Evolutionary conservation across 768 basidiomycete genomes (phyloP).

Genomic region (Albatrellus ellisii): DNA sequence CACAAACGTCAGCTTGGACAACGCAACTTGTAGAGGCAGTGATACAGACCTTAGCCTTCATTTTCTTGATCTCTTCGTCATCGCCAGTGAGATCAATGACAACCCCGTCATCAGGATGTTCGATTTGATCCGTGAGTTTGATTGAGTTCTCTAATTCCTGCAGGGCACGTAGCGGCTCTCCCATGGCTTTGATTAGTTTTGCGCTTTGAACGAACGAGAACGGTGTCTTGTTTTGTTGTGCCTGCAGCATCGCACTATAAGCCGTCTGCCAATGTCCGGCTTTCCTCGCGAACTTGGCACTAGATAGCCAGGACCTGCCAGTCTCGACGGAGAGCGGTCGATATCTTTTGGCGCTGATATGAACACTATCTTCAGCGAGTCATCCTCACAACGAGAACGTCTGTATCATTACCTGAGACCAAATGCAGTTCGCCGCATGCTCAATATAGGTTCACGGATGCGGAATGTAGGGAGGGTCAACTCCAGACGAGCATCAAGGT

Average conservation of each 20-base stretch:
- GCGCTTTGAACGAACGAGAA: conserved; percentile 87
- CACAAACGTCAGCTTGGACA: background rate
- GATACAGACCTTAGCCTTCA: conserved; percentile 57
- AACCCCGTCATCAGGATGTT: conserved; percentile 19
- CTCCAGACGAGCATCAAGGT: conserved; percentile 54
- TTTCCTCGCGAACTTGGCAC: conserved; percentile 93
- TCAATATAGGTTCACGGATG: conserved; percentile 77
- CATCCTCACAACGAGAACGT: too few relatives aligned
- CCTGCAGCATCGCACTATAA: conserved; percentile 90
- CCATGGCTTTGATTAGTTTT: conserved; percentile 68
- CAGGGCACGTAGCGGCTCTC: conserved; percentile 74
- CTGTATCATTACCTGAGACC: conserved; percentile 30
- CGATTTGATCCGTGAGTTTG: conserved; percentile 25
- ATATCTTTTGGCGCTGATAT: conserved; percentile 5
- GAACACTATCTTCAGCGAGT: background rate
- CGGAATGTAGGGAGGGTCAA: conserved; percentile 80
- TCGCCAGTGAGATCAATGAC: conserved; percentile 49
- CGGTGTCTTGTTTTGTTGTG: conserved; percentile 52
- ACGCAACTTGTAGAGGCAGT: background rate
- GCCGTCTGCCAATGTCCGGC: conserved; percentile 94
- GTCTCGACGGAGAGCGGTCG: conserved; percentile 23
- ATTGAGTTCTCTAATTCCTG: conserved; percentile 75
- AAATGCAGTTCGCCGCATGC: conserved; percentile 80
- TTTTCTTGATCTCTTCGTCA: conserved; percentile 31
- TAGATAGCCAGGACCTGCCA: conserved; percentile 80